Percentiles rank a stretch among this genome's conserved stretches.
These are phyloP conservation scores for Boletus sp. DNA, from an alignment of 768 basidiomycete species.

Conservation along the genomic window DNA sequence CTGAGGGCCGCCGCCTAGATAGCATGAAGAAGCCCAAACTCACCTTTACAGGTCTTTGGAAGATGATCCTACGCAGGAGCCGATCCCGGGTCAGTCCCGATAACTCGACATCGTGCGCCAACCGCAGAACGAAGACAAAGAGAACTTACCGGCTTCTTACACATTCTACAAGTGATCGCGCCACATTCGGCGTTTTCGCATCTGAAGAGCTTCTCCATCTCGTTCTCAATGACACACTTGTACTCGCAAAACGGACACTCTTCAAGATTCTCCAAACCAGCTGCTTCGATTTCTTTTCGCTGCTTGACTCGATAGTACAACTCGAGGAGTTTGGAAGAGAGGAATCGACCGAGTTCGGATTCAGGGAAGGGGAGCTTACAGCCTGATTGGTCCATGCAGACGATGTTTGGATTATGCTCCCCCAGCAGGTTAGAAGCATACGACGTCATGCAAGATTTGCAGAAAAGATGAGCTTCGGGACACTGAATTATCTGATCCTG, in stretches of 20 bases:
- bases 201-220: slow-evolving; percentile 56
- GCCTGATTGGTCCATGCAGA: slow-evolving; percentile 81
- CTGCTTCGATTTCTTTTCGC: slow-evolving; percentile 74
- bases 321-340: slow-evolving; percentile 60
- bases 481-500: slow-evolving; percentile 88
- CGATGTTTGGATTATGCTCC: slow-evolving; percentile 54
- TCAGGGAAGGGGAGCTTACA: slow-evolving; percentile 67
- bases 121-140: not conserved
- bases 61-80: slow-evolving; percentile 59
- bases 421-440: slow-evolving; percentile 70
- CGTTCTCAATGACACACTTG: slow-evolving; percentile 72
- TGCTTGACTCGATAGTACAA: slow-evolving; percentile 75
- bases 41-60: slow-evolving; percentile 78
- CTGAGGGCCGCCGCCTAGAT: not conserved
- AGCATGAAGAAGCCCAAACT: not conserved
- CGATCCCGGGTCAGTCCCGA: slow-evolving; percentile 3
- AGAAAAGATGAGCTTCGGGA: slow-evolving; percentile 87
- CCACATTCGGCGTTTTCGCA: slow-evolving; percentile 65
- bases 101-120: not conserved
- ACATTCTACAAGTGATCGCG: slow-evolving; percentile 73
- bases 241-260: slow-evolving; percentile 92
- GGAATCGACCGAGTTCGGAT: slow-evolving; percentile 64
- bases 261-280: slow-evolving; percentile 75
- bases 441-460: slow-evolving; percentile 61
- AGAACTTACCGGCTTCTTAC: slow-evolving; percentile 63